Evolutionary conservation across 805 yeast genomes (phyloP).

Genomic region (Yarrowia sp.): DNA sequence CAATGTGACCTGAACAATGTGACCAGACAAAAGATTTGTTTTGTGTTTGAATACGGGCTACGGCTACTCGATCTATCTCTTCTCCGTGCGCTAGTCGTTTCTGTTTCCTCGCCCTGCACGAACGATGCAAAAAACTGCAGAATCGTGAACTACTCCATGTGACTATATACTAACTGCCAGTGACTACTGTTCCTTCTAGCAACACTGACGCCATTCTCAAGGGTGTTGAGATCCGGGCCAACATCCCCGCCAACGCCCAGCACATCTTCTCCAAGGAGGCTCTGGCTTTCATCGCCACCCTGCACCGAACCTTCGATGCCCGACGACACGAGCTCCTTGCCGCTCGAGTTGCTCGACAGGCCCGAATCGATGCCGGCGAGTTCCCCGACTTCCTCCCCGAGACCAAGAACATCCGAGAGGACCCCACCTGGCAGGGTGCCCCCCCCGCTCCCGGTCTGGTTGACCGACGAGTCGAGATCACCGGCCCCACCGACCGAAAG

Average conservation of each 20-base stretch:
- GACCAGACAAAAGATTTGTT: no score
- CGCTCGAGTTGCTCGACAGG: slow-evolving; percentile 63
- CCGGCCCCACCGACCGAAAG: slow-evolving; percentile 78
- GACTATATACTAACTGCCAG: slow-evolving; percentile 8
- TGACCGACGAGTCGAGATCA: slow-evolving; percentile 77
- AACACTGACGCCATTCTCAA: slow-evolving; percentile 45
- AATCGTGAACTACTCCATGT: no score
- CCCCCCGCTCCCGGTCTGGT: slow-evolving; percentile 70
- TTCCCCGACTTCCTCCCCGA: slow-evolving; percentile 75
- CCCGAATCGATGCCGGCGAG: slow-evolving; percentile 63
- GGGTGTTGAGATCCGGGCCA: slow-evolving; percentile 65
- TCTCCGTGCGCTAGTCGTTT: no score
- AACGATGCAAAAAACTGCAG: no score
- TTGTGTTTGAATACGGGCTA: no score
- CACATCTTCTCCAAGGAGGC: slow-evolving; percentile 69
- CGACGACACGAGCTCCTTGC: slow-evolving; percentile 63
- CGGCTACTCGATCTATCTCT: no score
- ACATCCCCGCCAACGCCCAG: slow-evolving; percentile 57
- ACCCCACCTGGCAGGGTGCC: slow-evolving; percentile 75
- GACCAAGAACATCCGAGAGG: slow-evolving; percentile 66
- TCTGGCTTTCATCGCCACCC: slow-evolving; percentile 67
- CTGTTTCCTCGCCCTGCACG: no score
- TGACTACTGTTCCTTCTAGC: slow-evolving; percentile 29
- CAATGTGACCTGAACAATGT: no score
- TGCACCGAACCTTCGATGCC: slow-evolving; percentile 68